Base-by-base conservation (phyloP, 768 basidiomycete species). In the Pleurotus platypus region DNA sequence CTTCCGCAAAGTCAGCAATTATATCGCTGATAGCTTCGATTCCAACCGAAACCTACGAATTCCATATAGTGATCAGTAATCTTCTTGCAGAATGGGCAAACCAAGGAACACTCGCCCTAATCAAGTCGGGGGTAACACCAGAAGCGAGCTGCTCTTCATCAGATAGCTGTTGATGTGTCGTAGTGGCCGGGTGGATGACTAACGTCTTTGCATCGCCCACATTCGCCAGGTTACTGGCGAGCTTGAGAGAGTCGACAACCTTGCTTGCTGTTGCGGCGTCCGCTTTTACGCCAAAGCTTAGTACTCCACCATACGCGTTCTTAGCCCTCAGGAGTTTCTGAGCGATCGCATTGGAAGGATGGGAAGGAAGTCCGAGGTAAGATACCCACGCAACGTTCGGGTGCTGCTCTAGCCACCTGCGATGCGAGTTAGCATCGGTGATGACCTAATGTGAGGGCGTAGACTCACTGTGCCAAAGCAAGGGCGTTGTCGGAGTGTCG, bases 161-260 rank as follows among this genome's bases (percentile, higher is more conserved):
- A 0, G 75, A 77, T 47, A 91, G 73, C 67, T 91, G 89, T 39
- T 83, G 75, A 64, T 93, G 90, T 0, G 90, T 92, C 22, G 91
- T 91, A 20, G 81, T 80, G 4, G 85, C 87, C 1, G 90, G 89
- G 64, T 89, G 87, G 57, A 92, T 89, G 40, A 89, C 86, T 13
- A 92, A 79, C 5, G 86, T 90, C 72, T 92, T 90, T n/a, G 86
- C 84, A 58, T 88, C 86, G 26, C 84, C 82, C 22, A 90, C 85
- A 63, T 90, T 90, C 11, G 87, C 87, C 6, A 90, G 75, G 64
- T 90, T 72, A 63, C 85, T 87, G n/a, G 86, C 87, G 5, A 94
- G 76, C 63, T 79, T 82, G 58, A 94, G 75, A 60, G 70, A 78
- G 61, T 94, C 90, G 12, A 93, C 87, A 27, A 87, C 75, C 57